Conservation (phyloP, 371 early-diverging fungal genomes). For the Mycotypha africana region DNA sequence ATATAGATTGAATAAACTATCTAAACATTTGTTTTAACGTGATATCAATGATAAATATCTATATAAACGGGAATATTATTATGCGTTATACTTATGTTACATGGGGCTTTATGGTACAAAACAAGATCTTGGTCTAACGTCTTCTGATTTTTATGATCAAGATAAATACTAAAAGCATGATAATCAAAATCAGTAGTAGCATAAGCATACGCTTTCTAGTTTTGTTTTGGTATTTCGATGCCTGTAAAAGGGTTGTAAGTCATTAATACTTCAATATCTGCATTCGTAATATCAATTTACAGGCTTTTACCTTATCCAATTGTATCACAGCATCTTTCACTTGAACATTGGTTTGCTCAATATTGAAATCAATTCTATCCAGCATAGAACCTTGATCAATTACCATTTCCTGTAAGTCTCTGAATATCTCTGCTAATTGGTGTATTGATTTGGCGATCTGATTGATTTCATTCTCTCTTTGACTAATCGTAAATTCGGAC, state of each 20-base stretch:
- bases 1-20: no score
- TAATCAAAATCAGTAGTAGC: conserved; percentile 54
- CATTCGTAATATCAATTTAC: no score
- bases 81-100: no score
- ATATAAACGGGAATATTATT: no score
- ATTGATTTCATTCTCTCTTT: conserved; percentile 88
- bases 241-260: conserved; percentile 22
- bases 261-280: no score
- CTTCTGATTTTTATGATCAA: conserved; percentile 59
- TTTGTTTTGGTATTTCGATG: conserved; percentile 61
- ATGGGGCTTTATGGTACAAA: no score
- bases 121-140: no score
- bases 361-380: conserved; percentile 96
- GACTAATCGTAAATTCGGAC: conserved; percentile 65
- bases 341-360: conserved; percentile 78
- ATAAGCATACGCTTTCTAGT: conserved; percentile 62
- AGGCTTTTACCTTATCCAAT: conserved; percentile 70
- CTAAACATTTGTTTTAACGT: no score
- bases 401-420: conserved; percentile 88
- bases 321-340: conserved; percentile 82
- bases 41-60: no score
- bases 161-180: conserved; percentile 54
- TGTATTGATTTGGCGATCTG: conserved; percentile 91
- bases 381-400: conserved; percentile 96
- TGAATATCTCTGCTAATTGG: conserved; percentile 87